These are phyloP conservation scores for Trametes polyzona DNA, from an alignment of 1,284 basidiomycete species.

Conservation along the genomic window DNA sequence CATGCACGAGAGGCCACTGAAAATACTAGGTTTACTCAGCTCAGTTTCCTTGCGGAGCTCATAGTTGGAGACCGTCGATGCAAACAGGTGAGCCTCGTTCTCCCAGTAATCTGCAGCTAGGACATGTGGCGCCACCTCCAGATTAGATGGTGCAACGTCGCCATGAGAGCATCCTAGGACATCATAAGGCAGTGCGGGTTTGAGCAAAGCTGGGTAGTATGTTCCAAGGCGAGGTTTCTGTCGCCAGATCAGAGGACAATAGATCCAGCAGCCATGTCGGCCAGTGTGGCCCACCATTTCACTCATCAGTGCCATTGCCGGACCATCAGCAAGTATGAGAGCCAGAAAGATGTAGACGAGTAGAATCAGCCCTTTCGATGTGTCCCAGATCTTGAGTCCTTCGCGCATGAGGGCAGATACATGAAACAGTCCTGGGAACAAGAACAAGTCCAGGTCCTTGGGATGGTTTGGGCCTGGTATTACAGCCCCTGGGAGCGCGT, in stretches of 20 bases:
- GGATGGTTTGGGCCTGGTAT: constrained; percentile 33
- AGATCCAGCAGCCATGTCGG: constrained; percentile 36
- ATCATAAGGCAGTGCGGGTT: background rate
- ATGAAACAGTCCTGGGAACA: constrained; percentile 28
- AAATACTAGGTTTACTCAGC: constrained; percentile 2
- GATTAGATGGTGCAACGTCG: background rate
- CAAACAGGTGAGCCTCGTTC: background rate
- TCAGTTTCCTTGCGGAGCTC: background rate
- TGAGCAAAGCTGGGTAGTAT: constrained; percentile 37
- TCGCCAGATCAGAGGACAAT: constrained; percentile 38
- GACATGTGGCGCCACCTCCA: background rate
- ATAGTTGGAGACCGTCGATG: constrained; percentile 19
- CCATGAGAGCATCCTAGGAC: background rate
- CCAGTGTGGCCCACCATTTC: constrained; percentile 43
- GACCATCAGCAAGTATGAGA: constrained; percentile 27
- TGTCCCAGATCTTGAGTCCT: constrained; percentile 27
- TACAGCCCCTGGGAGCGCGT: constrained; percentile 26
- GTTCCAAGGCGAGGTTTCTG: constrained; percentile 34
- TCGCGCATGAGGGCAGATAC: constrained; percentile 22
- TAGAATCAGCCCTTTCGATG: constrained; percentile 1
- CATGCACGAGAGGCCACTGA: constrained; percentile 2
- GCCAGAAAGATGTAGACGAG: constrained; percentile 15
- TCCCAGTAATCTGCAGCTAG: background rate
- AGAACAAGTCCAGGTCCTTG: constrained; percentile 27
- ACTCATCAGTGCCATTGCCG: constrained; percentile 34